Conservation (phyloP, 2,329 filamentous ascomycete species). For the Stromatinia cepivora region DNA sequence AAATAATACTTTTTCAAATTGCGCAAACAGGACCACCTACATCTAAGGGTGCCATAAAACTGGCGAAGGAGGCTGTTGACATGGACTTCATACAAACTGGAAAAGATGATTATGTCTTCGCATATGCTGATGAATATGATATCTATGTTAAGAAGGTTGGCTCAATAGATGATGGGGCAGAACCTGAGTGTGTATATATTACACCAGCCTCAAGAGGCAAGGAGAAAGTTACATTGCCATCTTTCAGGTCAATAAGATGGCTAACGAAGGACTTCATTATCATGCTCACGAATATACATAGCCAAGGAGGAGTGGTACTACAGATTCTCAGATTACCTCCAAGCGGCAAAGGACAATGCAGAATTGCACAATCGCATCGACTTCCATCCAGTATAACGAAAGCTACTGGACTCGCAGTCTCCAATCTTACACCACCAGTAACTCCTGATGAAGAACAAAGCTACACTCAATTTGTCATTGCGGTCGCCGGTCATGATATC, state of each 20-base stretch:
- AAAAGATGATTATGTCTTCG: conserved; percentile 65
- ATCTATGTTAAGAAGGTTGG: conserved; percentile 56
- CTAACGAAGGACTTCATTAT: conserved; percentile 58
- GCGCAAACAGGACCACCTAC: conserved; percentile 52
- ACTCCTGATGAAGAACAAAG: conserved; percentile 52
- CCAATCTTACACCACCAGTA: conserved; percentile 60
- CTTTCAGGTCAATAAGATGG: conserved; percentile 60
- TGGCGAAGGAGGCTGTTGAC: conserved; percentile 63
- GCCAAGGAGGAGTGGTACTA: conserved; percentile 57
- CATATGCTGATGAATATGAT: conserved; percentile 76
- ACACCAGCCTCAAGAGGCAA: conserved; percentile 51
- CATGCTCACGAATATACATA: conserved; percentile 59
- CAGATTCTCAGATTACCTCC: conserved; percentile 51
- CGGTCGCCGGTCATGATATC: conserved; percentile 76
- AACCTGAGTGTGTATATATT: conserved; percentile 56
- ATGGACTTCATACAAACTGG: conserved; percentile 67
- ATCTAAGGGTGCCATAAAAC: conserved; percentile 51
- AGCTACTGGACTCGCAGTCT: conserved; percentile 76
- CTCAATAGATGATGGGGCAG: conserved; percentile 45
- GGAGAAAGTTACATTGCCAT: conserved; percentile 47
- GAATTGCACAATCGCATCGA: conserved; percentile 53
- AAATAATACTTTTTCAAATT: conserved; percentile 79
- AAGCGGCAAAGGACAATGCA: conserved; percentile 44
- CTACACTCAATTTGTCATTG: conserved; percentile 76
- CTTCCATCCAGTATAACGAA: conserved; percentile 70